Conservation (phyloP, 306 rosid species). For the Vicia faba region DNA sequence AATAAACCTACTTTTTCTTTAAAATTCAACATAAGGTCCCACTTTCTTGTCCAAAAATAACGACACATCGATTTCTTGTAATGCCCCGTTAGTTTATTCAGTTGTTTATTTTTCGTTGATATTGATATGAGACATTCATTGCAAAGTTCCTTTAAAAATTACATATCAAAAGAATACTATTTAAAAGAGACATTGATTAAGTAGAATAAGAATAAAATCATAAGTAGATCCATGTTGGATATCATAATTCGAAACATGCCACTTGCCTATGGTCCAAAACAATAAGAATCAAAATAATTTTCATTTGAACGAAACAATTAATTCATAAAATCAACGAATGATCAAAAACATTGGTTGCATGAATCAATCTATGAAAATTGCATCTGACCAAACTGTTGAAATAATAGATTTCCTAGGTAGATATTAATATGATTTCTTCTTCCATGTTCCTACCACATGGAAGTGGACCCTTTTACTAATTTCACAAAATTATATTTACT, state of each 20-base stretch:
- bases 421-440: neutral
- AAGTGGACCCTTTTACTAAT: neutral
- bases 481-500: no score
- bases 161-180: neutral
- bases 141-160: neutral
- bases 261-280: conserved; percentile 17
- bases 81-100: neutral
- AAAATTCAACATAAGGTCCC: neutral
- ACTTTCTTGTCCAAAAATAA: neutral
- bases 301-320: conserved; percentile 1
- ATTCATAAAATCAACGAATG: conserved; percentile 50
- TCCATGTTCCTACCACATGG: neutral
- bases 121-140: neutral
- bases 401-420: neutral
- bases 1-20: no score
- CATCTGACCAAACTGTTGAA: conserved; percentile 16
- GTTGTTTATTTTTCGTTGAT: neutral
- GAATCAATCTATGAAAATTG: conserved; percentile 18
- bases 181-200: neutral
- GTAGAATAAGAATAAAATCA: conserved; percentile 42
- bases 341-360: conserved; percentile 41
- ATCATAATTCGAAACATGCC: conserved; percentile 33
- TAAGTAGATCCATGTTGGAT: conserved; percentile 11
- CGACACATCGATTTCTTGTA: neutral
- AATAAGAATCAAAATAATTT: conserved; percentile 35